A percentile compares a stretch with the other conserved stretches of the same genome.
phyloP scores from a whole-genome alignment of 805 yeast genomes.

The Suhomyces sp. region DNA sequence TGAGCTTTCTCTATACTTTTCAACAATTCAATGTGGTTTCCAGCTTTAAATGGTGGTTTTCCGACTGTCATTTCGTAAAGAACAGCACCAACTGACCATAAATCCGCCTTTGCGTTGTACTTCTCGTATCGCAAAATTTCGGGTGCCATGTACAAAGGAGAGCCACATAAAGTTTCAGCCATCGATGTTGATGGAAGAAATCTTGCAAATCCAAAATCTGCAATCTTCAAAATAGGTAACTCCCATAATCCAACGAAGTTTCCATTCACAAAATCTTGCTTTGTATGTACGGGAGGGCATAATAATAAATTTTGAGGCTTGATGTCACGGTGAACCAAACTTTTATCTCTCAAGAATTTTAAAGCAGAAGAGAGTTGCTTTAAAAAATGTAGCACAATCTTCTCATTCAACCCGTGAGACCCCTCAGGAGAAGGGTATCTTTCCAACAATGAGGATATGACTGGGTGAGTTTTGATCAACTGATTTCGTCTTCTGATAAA shows the following conservation, averaged over 20 bases:
- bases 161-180: conserved; percentile 97
- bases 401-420: conserved; percentile 75
- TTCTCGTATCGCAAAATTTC: conserved; percentile 92
- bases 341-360: conserved; percentile 73
- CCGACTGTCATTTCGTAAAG: conserved; percentile 94
- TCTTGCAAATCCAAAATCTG: conserved; percentile 97
- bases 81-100: conserved; percentile 98
- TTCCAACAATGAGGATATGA: conserved; percentile 69
- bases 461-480: conserved; percentile 70
- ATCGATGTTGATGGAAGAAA: conserved; percentile 88
- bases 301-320: conserved; percentile 88
- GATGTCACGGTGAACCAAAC: conserved; percentile 90
- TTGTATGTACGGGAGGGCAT: conserved; percentile 75
- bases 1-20: conserved; percentile 80
- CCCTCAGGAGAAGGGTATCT: conserved; percentile 81
- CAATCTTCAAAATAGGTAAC: conserved; percentile 85
- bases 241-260: conserved; percentile 81
- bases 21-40: conserved; percentile 85
- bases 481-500: conserved; percentile 77
- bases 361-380: conserved; percentile 86
- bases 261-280: conserved; percentile 51
- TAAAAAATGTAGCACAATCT: conserved; percentile 76
- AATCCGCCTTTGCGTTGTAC: conserved; percentile 94
- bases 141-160: conserved; percentile 98
- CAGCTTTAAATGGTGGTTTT: conserved; percentile 93